phyloP scores from a whole-genome alignment of 148 eudicot genomes.

The Pharnaceum exiguum region DNA sequence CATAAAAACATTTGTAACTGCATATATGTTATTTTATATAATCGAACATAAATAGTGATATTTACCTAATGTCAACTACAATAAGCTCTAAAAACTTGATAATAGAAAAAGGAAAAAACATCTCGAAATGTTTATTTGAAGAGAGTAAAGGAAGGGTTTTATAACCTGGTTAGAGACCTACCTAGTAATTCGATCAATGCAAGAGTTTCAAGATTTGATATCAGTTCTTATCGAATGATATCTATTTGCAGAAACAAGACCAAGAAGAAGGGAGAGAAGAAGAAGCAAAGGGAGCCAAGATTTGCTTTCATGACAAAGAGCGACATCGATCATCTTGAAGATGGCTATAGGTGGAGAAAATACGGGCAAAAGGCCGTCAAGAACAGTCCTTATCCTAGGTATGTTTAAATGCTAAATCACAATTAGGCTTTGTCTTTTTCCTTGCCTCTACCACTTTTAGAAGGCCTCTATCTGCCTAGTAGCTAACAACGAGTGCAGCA shows the following conservation, averaged over 20 bases:
- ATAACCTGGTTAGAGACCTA: too few species aligned
- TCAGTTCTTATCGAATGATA: not conserved
- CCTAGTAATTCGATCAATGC: too few species aligned
- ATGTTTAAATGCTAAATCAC: not conserved
- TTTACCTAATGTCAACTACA: too few species aligned
- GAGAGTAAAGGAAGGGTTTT: too few species aligned
- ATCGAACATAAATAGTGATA: too few species aligned
- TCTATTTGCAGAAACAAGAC: conserved; percentile 18
- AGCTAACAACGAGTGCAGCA: too few species aligned
- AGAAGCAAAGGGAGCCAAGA: conserved; percentile 42
- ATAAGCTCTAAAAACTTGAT: too few species aligned
- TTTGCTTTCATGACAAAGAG: conserved; percentile 61
- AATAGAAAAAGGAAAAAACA: too few species aligned
- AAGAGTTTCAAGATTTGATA: not conserved
- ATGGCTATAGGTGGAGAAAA: conserved; percentile 62
- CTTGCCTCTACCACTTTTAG: conserved; percentile 2
- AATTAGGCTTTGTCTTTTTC: not conserved
- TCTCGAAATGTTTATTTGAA: too few species aligned
- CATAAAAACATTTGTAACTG: too few species aligned
- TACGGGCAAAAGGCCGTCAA: conserved; percentile 64
- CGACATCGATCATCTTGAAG: conserved; percentile 56
- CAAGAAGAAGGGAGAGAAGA: conserved; percentile 38
- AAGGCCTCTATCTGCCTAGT: not conserved
- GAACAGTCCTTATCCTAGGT: conserved; percentile 65
- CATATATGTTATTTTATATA: too few species aligned